Conservation (phyloP, 2,329 filamentous ascomycete genomes). For the Penicillium sp. region DNA sequence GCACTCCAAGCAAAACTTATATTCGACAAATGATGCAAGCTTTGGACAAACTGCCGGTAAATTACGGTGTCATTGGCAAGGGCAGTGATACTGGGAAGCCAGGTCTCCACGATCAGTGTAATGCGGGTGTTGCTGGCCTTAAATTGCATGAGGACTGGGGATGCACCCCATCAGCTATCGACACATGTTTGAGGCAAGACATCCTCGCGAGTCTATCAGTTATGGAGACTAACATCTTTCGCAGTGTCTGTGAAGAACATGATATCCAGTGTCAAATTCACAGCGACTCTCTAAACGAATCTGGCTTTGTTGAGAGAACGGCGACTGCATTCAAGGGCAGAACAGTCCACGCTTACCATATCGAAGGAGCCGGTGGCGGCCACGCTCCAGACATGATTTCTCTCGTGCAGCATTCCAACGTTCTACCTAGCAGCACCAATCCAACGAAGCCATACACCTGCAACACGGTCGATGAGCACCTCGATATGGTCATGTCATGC, state of each 20-base stretch:
- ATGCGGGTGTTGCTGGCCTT: constrained; percentile 83
- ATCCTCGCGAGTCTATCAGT: no score
- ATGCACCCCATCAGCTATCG: constrained; percentile 85
- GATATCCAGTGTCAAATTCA: constrained; percentile 95
- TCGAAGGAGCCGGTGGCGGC: constrained; percentile 90
- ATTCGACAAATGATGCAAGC: constrained; percentile 90
- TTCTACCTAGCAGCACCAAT: constrained; percentile 89
- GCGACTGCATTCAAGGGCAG: constrained; percentile 82
- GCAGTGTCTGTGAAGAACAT: constrained; percentile 84
- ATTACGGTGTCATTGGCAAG: constrained; percentile 90
- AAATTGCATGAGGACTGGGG: constrained; percentile 99
- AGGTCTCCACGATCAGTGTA: constrained; percentile 77
- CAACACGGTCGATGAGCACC: constrained; percentile 93
- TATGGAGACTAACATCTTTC: no score
- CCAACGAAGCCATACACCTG: constrained; percentile 87
- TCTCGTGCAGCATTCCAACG: constrained; percentile 85
- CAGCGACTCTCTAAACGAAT: constrained; percentile 95
- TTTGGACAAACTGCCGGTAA: constrained; percentile 78
- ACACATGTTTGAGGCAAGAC: constrained; percentile 80
- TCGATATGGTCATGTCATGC: constrained; percentile 99
- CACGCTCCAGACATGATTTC: constrained; percentile 96
- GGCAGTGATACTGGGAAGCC: constrained; percentile 78
- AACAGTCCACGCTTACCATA: constrained; percentile 96
- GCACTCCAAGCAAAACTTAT: constrained; percentile 82
- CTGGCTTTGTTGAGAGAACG: constrained; percentile 93